Evolutionary conservation across 805 yeast genomes (phyloP).

Genomic region (Barnettozyma botsteinii): DNA sequence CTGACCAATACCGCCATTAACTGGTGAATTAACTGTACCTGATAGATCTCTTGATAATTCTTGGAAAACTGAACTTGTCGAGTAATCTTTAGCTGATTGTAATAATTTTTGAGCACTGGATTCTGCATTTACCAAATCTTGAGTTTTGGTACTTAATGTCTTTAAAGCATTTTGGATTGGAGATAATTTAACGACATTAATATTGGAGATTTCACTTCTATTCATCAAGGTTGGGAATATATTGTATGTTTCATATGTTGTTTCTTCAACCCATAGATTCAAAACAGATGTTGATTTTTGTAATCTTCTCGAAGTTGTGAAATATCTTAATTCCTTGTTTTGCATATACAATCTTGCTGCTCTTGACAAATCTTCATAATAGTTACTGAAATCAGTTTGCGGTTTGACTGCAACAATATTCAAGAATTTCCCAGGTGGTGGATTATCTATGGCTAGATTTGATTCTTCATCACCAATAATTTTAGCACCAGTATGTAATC

Average conservation of each 20-base stretch:
- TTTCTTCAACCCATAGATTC: conserved; percentile 86
- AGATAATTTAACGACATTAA: conserved; percentile 52
- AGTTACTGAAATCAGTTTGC: conserved; percentile 43
- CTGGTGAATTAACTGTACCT: conserved; percentile 90
- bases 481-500: conserved; percentile 76
- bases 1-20: conserved; percentile 87
- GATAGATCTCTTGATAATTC: conserved; percentile 66
- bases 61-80: conserved; percentile 43
- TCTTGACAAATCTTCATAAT: conserved; percentile 32
- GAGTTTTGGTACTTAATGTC: conserved; percentile 58
- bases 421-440: conserved; percentile 67
- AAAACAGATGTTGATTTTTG: conserved; percentile 68
- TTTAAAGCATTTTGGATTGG: conserved; percentile 81
- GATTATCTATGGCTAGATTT: conserved; percentile 38
- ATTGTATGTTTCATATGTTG: conserved; percentile 65
- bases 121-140: conserved; percentile 66
- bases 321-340: conserved; percentile 64
- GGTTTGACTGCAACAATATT: conserved; percentile 73
- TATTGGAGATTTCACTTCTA: conserved; percentile 60
- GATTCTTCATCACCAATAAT: conserved; percentile 58
- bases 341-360: conserved; percentile 72
- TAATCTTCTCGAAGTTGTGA: conserved; percentile 62
- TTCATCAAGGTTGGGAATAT: conserved; percentile 88
- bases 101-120: conserved; percentile 47
- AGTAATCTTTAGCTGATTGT: conserved; percentile 40